Conservation (phyloP, 768 basidiomycete genomes). For the Pisolithus marmoratus region DNA sequence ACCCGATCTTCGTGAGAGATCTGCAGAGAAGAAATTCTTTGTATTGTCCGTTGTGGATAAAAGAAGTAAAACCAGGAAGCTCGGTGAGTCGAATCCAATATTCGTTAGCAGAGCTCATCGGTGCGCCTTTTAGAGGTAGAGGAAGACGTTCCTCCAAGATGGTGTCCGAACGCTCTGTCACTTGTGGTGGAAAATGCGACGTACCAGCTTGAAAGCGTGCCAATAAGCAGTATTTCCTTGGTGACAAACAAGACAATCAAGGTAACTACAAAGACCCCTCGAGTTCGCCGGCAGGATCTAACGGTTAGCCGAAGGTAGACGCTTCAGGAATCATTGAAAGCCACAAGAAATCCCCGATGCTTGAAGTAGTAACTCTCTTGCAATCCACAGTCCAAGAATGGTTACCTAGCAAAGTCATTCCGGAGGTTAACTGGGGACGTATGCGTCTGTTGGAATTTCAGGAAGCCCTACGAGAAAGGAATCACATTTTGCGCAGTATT, state of each 20-base stretch:
- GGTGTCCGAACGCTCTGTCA: conserved; percentile 58
- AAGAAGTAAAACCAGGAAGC: conserved; percentile 48
- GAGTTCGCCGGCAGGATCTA: not conserved
- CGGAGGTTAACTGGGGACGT: conserved; percentile 82
- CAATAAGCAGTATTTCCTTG: conserved; percentile 68
- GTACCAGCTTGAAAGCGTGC: conserved; percentile 64
- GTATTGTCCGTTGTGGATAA: conserved; percentile 68
- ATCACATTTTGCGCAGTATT: conserved; percentile 42
- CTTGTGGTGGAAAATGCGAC: conserved; percentile 45
- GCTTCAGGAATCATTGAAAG: conserved; percentile 61
- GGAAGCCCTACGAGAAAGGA: conserved; percentile 62
- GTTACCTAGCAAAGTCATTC: conserved; percentile 38
- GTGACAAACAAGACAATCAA: conserved; percentile 70
- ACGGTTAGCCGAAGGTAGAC: conserved; percentile 52
- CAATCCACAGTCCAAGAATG: conserved; percentile 53
- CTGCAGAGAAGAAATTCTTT: conserved; percentile 48
- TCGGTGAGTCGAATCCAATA: conserved; percentile 35
- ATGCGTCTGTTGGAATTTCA: conserved; percentile 89
- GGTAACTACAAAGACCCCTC: conserved; percentile 33
- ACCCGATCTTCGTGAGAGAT: conserved; percentile 43
- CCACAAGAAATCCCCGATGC: conserved; percentile 57
- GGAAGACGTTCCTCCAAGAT: conserved; percentile 60
- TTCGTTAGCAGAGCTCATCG: not conserved
- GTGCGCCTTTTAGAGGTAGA: conserved; percentile 45
- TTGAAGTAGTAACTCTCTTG: conserved; percentile 48